Evolutionary conservation across 2,329 filamentous ascomycete genomes (phyloP).

Genomic region (Penicillium paneum): DNA sequence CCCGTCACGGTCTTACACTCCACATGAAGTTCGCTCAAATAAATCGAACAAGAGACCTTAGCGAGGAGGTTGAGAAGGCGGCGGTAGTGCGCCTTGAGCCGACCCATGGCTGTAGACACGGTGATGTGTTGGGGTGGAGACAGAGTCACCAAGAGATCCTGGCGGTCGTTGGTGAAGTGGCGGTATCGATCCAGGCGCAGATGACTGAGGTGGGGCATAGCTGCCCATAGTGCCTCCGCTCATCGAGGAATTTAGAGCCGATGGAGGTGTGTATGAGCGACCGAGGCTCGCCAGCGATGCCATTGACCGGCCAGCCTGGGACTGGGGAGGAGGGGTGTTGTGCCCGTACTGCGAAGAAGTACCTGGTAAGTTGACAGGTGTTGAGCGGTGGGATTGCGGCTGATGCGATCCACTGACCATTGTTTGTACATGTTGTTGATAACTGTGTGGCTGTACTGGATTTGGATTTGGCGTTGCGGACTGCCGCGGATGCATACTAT

Average conservation of each 20-base stretch:
- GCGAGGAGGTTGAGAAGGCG: conserved; percentile 28
- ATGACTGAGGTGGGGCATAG: conserved; percentile 29
- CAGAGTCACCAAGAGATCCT: conserved; percentile 23
- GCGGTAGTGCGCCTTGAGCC: conserved; percentile 27
- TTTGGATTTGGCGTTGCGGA: conserved; percentile 22
- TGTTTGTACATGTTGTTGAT: conserved; percentile 40
- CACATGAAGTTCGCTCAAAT: neutral
- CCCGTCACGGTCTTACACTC: neutral
- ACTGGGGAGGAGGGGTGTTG: conserved; percentile 35
- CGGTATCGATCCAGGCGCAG: conserved; percentile 22
- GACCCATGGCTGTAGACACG: conserved; percentile 41
- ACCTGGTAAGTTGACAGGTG: conserved; percentile 29
- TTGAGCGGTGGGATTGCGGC: conserved; percentile 32
- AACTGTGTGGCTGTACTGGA: conserved; percentile 26
- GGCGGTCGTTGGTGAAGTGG: conserved; percentile 30
- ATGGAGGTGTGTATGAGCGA: conserved; percentile 42
- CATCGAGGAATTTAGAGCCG: conserved; percentile 30
- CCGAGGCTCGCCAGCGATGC: conserved; percentile 28
- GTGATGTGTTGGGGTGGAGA: conserved; percentile 31
- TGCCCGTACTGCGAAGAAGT: conserved; percentile 30
- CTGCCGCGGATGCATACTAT: conserved; percentile 32
- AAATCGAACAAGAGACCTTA: conserved; percentile 3
- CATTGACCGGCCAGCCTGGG: conserved; percentile 27
- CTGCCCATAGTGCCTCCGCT: conserved; percentile 27
- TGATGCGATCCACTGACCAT: conserved; percentile 39